Evolutionary conservation across 2,329 filamentous ascomycete genomes (phyloP).

Genomic region (Diaporthe vexans): DNA sequence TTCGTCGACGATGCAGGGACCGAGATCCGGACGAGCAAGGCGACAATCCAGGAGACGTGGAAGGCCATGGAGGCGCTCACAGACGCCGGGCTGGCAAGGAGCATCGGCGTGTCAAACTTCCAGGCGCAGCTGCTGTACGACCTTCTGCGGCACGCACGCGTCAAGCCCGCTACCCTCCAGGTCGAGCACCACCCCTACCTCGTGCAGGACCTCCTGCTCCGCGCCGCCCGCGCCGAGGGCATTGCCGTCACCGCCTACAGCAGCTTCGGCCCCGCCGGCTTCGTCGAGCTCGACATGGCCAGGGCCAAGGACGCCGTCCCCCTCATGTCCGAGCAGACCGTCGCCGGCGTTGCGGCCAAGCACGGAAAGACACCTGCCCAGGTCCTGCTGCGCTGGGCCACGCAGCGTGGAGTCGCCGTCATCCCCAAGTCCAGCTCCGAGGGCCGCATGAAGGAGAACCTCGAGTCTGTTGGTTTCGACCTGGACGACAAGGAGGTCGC

Average conservation of each 20-base stretch:
- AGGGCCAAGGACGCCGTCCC: constrained; percentile 75
- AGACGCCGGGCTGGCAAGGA: constrained; percentile 75
- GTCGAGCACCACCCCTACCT: constrained; percentile 94
- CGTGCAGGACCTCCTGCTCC: constrained; percentile 79
- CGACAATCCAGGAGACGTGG: constrained; percentile 86
- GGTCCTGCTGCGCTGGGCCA: constrained; percentile 88
- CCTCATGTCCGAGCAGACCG: constrained; percentile 77
- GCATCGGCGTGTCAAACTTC: constrained; percentile 89
- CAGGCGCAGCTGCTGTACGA: constrained; percentile 83
- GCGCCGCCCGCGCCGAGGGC: constrained; percentile 77
- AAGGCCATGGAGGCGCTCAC: constrained; percentile 83
- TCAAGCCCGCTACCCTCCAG: constrained; percentile 83
- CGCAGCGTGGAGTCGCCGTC: constrained; percentile 83
- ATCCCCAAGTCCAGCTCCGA: constrained; percentile 81
- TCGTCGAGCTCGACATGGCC: constrained; percentile 82
- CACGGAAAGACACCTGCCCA: constrained; percentile 82
- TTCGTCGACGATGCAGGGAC: constrained; percentile 70
- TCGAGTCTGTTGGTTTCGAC: constrained; percentile 77
- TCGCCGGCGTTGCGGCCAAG: constrained; percentile 77
- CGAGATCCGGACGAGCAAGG: constrained; percentile 75
- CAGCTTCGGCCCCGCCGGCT: constrained; percentile 84
- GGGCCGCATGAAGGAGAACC: constrained; percentile 72
- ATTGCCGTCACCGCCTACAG: constrained; percentile 87
- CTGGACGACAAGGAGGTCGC: constrained; percentile 76
- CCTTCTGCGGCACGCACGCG: constrained; percentile 81